Evolutionary conservation across 1,284 basidiomycete genomes (phyloP).

Genomic region (Anthracocystis walkeri): DNA sequence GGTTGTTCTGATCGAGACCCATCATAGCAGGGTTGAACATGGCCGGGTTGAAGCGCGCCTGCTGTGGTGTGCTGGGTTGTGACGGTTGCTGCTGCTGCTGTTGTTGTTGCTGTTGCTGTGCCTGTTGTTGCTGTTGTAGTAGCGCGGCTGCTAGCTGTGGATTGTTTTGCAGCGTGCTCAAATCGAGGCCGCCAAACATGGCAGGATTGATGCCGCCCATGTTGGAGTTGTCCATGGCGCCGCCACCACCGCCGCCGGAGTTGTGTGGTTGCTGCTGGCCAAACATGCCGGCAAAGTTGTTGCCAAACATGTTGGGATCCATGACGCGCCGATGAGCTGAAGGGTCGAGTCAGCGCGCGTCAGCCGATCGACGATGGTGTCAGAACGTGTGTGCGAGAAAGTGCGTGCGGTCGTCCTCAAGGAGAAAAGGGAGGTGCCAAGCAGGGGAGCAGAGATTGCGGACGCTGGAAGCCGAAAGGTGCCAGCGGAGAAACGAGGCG

Average conservation of each 20-base stretch:
- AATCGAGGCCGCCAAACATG: slow-evolving; percentile 49
- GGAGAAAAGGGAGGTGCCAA: not conserved
- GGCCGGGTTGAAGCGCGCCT: slow-evolving; percentile 29
- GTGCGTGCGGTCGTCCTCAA: not conserved
- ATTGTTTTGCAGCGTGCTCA: slow-evolving; percentile 47
- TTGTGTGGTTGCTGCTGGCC: slow-evolving; percentile 41
- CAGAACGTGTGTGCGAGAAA: not conserved
- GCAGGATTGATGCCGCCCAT: slow-evolving; percentile 47
- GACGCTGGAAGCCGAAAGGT: not conserved
- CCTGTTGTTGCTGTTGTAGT: slow-evolving; percentile 42
- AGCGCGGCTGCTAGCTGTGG: slow-evolving; percentile 39
- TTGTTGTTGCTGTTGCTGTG: slow-evolving; percentile 41
- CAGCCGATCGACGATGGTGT: slow-evolving; percentile 21
- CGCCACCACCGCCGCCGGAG: slow-evolving; percentile 15
- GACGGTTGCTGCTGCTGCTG: slow-evolving; percentile 39
- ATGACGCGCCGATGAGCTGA: slow-evolving; percentile 34
- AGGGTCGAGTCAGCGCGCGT: slow-evolving; percentile 35
- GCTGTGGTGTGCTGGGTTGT: slow-evolving; percentile 36
- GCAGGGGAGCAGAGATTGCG: not conserved
- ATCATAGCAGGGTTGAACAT: slow-evolving; percentile 49
- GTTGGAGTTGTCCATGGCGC: slow-evolving; percentile 37
- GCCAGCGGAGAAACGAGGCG: too few relatives aligned
- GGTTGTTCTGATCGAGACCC: slow-evolving; percentile 42
- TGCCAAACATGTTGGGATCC: slow-evolving; percentile 56
- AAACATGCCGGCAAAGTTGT: slow-evolving; percentile 52